A percentile compares a stretch with the other conserved stretches of the same genome.
Evolutionary conservation across 257 asterid species (phyloP).

Genomic region (Coffea canephora): DNA sequence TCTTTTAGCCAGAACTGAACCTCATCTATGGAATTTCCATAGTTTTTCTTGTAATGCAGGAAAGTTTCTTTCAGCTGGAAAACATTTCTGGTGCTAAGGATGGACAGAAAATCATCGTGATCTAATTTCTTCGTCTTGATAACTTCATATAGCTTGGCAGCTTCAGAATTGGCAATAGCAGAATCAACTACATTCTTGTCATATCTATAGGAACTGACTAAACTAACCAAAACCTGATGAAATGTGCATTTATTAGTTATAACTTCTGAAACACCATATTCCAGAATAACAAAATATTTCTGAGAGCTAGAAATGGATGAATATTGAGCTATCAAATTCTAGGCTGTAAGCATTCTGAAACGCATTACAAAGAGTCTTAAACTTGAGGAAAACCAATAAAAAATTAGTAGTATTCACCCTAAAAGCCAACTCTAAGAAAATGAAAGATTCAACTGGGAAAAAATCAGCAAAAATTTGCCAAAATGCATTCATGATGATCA

Average conservation of each 20-base stretch:
- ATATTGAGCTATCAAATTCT: too few species aligned
- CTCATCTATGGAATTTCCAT: slow-evolving; percentile 58
- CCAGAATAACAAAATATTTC: too few species aligned
- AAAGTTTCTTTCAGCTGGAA: slow-evolving; percentile 72
- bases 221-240: slow-evolving; percentile 56
- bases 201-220: slow-evolving; percentile 70
- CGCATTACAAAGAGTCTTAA: background rate
- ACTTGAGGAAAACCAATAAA: background rate
- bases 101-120: slow-evolving; percentile 41
- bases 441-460: background rate
- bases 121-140: slow-evolving; percentile 42
- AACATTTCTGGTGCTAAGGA: slow-evolving; percentile 60
- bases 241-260: background rate
- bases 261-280: background rate
- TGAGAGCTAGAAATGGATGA: too few species aligned
- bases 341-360: too few species aligned
- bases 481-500: too few species aligned
- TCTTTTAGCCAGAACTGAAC: slow-evolving; percentile 27
- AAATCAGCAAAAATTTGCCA: too few species aligned
- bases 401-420: too few species aligned
- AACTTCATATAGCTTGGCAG: slow-evolving; percentile 51
- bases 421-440: background rate
- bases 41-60: slow-evolving; percentile 47
- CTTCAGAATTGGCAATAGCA: slow-evolving; percentile 50
- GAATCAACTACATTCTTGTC: slow-evolving; percentile 57